These are phyloP conservation scores for Populus ilicifolia DNA, from an alignment of 345 rosid species.

Conservation along the genomic window DNA sequence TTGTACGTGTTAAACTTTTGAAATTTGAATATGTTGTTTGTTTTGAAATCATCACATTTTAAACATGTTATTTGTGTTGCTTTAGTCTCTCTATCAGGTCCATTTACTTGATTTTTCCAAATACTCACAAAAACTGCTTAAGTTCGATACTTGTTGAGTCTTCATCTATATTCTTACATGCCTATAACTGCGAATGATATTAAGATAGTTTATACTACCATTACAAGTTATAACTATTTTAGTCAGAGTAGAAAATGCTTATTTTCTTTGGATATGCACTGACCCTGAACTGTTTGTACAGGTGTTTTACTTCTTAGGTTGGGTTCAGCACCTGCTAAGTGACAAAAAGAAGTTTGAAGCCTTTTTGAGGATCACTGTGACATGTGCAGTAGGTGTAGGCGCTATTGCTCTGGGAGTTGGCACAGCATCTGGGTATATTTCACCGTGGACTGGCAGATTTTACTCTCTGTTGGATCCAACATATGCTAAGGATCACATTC, in stretches of 20 bases:
- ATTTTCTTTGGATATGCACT: neutral
- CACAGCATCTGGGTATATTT: conserved; percentile 92
- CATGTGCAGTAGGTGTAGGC: conserved; percentile 64
- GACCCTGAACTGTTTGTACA: conserved; percentile 21
- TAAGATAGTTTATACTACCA: neutral
- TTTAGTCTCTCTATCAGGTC: neutral
- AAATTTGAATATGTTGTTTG: neutral
- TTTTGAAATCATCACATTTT: neutral
- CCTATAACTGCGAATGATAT: neutral
- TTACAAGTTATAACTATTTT: neutral
- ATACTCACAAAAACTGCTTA: neutral
- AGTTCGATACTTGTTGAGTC: neutral
- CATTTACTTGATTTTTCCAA: neutral
- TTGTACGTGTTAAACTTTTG: neutral
- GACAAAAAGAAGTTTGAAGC: conserved; percentile 83
- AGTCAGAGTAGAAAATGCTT: neutral
- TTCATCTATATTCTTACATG: neutral
- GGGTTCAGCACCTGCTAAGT: conserved; percentile 82
- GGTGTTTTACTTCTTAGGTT: conserved; percentile 94
- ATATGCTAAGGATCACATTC: conserved; percentile 96
- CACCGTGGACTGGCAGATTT: conserved; percentile 99
- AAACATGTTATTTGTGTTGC: neutral
- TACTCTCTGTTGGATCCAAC: conserved; percentile 97
- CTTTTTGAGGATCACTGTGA: conserved; percentile 79
- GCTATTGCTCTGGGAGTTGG: conserved; percentile 82